Evolutionary conservation across 2,329 filamentous ascomycete genomes (phyloP), one percentile per base, ranked within the genome.

Genomic region (Aspergillus uvarum): DNA sequence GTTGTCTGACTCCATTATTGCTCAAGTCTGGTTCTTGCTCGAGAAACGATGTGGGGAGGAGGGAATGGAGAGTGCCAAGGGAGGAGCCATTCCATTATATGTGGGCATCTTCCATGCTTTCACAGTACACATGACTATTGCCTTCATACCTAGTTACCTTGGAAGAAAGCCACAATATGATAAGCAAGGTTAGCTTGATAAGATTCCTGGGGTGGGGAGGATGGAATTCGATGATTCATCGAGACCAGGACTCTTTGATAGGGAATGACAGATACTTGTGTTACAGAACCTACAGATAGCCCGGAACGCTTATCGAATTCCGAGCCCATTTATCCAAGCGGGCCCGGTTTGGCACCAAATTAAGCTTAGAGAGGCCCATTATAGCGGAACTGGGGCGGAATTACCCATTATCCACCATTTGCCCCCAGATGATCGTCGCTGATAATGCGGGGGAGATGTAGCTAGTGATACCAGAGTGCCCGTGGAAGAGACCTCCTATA

Each of bases 231-330:
- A 59, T 59, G 59, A 58, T 54, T 59, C 44, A 59, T 54, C 19
- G 19, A 35, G n/a, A 12, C 38, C 31, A 48, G 11, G 19, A 11
- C 38, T 12, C 38, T 24, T 50, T 21, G 48, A 57, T 50, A 54
- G 29, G 38, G 14, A 51, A 56, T 58, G 49, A 22, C 47, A 42
- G 58, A 62, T 60, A 60, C 51, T 51, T 29, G 26, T 8, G 8
- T 29, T 22, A 3, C 22, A 22, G 22, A 22, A 29, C 26, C 26
- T 10, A 29, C 44, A 60, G 54, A 63, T 58, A 56, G 57, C 56
- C 54, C 63, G 63, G 63, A 65, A 65, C 44, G 55, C 51, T 48
- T 56, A 53, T 59, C 48, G 58, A 64, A 62, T 65, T 65, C 63
- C 63, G 63, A 64, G 62, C 58, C 29, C 12, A 21, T 32, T 51